Conservation (phyloP, 2,329 filamentous ascomycete genomes). For the Aspergillus hiratsukae region DNA sequence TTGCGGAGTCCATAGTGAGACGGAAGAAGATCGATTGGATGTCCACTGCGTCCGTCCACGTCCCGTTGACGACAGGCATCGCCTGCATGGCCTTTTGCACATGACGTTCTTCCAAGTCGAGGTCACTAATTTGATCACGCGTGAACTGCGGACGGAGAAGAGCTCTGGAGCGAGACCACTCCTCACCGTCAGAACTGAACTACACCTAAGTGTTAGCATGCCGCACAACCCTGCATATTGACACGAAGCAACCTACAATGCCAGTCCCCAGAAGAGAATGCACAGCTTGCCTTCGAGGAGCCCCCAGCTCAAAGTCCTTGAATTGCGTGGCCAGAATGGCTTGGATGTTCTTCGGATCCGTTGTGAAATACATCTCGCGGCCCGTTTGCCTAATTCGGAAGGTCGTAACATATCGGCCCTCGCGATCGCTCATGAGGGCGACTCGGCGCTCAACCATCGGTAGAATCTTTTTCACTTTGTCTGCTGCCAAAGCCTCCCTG, state of each 20-base stretch:
- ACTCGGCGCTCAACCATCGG: constrained; percentile 16
- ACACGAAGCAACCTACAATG: constrained; percentile 35
- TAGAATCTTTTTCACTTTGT: constrained; percentile 22
- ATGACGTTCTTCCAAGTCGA: constrained; percentile 77
- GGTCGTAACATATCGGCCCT: constrained; percentile 24
- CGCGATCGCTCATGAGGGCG: constrained; percentile 15
- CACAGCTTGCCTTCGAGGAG: constrained; percentile 62
- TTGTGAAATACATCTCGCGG: constrained; percentile 24
- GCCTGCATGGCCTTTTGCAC: constrained; percentile 67
- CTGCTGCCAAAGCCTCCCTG: constrained; percentile 19
- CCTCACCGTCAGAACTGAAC: constrained; percentile 66
- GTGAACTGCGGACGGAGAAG: constrained; percentile 83
- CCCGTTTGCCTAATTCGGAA: constrained; percentile 22
- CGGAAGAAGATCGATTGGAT: constrained; percentile 75
- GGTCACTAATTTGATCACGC: constrained; percentile 75
- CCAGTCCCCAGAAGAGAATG: constrained; percentile 37
- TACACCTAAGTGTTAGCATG: constrained; percentile 12
- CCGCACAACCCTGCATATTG: background rate
- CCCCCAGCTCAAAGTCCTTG: constrained; percentile 74
- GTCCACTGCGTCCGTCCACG: constrained; percentile 54
- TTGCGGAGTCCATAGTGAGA: constrained; percentile 79
- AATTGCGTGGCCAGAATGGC: constrained; percentile 82
- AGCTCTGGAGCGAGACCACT: constrained; percentile 76
- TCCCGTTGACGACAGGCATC: constrained; percentile 55
- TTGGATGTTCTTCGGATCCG: constrained; percentile 64